Evolutionary conservation across 2,329 filamentous ascomycete species (phyloP).

Genomic region (Colletotrichum orbiculare): DNA sequence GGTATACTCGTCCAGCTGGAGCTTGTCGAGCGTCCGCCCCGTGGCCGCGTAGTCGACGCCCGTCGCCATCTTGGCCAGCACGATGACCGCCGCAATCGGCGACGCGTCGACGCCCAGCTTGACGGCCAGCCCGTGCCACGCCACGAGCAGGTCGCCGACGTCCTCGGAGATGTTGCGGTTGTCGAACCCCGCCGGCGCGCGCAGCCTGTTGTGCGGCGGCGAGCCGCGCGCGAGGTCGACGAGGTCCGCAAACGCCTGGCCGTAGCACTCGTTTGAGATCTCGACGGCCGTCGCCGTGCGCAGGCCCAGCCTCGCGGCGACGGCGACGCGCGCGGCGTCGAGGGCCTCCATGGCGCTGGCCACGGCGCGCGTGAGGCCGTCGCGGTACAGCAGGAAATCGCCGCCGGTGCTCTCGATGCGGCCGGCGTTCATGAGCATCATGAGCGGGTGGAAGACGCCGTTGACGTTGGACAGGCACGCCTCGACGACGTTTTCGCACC

Average conservation of each 20-base stretch:
- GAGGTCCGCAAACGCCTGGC: conserved; percentile 14
- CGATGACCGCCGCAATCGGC: conserved; percentile 21
- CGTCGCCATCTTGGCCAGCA: conserved; percentile 21
- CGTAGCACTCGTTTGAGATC: conserved; percentile 25
- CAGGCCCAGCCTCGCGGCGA: conserved; percentile 6
- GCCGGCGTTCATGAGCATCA: conserved; percentile 30
- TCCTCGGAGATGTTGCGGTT: conserved; percentile 21
- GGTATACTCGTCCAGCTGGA: conserved; percentile 3
- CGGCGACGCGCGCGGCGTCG: conserved; percentile 16
- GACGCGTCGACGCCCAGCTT: conserved; percentile 19
- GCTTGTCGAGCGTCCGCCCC: conserved; percentile 11
- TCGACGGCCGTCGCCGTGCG: conserved; percentile 15
- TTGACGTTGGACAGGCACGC: conserved; percentile 27
- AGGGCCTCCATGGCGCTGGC: conserved; percentile 22
- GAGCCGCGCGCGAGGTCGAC: conserved; percentile 20
- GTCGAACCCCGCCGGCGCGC: conserved; percentile 14
- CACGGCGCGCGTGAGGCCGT: conserved; percentile 17
- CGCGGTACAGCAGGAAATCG: conserved; percentile 18
- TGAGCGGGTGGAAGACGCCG: conserved; percentile 26
- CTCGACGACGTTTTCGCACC: conserved; percentile 21
- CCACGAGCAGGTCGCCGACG: conserved; percentile 16
- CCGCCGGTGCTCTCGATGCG: conserved; percentile 18
- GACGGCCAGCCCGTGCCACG: conserved; percentile 18
- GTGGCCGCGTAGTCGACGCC: conserved; percentile 1
- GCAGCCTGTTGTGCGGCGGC: conserved; percentile 19